A percentile compares a stretch with the other conserved stretches of the same genome.
These are phyloP conservation scores for Prunus armeniaca DNA, from an alignment of 306 rosid species.

Conservation along the genomic window DNA sequence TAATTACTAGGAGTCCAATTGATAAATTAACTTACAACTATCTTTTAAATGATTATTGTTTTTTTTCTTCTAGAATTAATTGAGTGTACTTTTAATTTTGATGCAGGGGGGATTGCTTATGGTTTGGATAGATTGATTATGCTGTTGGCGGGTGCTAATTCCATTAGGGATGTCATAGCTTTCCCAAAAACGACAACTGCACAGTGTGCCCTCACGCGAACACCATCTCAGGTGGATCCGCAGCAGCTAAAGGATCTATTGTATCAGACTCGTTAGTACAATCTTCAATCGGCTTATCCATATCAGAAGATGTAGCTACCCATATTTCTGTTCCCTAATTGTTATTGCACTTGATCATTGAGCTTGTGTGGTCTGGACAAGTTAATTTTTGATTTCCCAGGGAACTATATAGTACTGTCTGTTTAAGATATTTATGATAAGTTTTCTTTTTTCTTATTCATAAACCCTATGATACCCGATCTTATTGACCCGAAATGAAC, in stretches of 20 bases:
- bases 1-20: not conserved
- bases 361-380: not conserved
- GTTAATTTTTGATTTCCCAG: no score
- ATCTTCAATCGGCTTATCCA: not conserved
- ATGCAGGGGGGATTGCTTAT: constrained; percentile 86
- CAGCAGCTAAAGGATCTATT: constrained; percentile 79
- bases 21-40: not conserved
- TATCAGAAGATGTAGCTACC: not conserved
- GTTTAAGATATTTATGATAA: no score
- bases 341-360: not conserved
- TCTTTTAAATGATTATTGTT: not conserved
- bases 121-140: constrained; percentile 92
- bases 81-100: constrained; percentile 1
- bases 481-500: not conserved
- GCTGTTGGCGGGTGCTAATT: constrained; percentile 80
- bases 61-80: not conserved
- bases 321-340: not conserved
- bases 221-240: constrained; percentile 89
- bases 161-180: constrained; percentile 94
- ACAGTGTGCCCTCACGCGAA: constrained; percentile 83
- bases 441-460: not conserved
- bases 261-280: constrained; percentile 24
- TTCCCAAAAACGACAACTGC: constrained; percentile 95
- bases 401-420: no score
- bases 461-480: not conserved